A percentile compares a stretch with the other conserved stretches of the same genome.
phyloP scores from a whole-genome alignment of 352 stramenopile genomes.

The Aphanomyces stellatus region DNA sequence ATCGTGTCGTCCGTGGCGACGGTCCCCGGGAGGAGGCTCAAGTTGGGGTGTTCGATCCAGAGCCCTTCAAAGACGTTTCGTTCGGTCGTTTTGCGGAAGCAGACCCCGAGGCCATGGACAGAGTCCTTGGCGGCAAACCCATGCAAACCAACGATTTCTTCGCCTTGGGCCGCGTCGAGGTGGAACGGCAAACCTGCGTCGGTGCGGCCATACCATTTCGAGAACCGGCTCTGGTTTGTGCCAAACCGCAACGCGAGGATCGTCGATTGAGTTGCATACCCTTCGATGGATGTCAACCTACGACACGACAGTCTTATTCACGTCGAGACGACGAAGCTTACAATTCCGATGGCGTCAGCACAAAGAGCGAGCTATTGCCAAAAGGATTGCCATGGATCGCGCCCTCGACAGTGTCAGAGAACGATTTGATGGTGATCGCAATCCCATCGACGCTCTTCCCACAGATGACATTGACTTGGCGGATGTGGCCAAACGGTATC shows the following conservation, averaged over 20 bases:
- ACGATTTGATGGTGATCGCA: slow-evolving; percentile 49
- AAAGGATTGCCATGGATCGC: slow-evolving; percentile 60
- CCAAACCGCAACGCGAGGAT: slow-evolving; percentile 57
- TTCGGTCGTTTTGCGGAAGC: slow-evolving; percentile 54
- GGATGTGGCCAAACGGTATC: slow-evolving; percentile 55
- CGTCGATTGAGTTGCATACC: slow-evolving; percentile 55
- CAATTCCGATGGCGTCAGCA: too few relatives aligned
- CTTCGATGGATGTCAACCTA: slow-evolving; percentile 52
- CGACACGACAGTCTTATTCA: too few relatives aligned
- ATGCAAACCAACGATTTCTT: slow-evolving; percentile 67
- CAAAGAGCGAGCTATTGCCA: slow-evolving; percentile 52
- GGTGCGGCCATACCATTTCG: slow-evolving; percentile 68
- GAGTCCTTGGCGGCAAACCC: slow-evolving; percentile 54
- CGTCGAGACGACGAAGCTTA: too few relatives aligned
- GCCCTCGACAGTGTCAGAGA: slow-evolving; percentile 33
- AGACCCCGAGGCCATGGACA: slow-evolving; percentile 50
- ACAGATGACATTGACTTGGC: slow-evolving; percentile 50
- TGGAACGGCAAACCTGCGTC: slow-evolving; percentile 64
- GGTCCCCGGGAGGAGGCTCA: not conserved
- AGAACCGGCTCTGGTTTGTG: slow-evolving; percentile 43
- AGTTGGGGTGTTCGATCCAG: slow-evolving; percentile 35
- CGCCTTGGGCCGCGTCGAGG: slow-evolving; percentile 43
- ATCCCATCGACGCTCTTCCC: slow-evolving; percentile 70
- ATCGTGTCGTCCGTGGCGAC: not conserved
- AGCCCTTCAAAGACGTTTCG: slow-evolving; percentile 74